Percentiles rank a stretch among this genome's conserved stretches.
These are phyloP conservation scores for Beauveria brongniartii DNA, from an alignment of 2,329 filamentous ascomycete genomes.

Conservation along the genomic window DNA sequence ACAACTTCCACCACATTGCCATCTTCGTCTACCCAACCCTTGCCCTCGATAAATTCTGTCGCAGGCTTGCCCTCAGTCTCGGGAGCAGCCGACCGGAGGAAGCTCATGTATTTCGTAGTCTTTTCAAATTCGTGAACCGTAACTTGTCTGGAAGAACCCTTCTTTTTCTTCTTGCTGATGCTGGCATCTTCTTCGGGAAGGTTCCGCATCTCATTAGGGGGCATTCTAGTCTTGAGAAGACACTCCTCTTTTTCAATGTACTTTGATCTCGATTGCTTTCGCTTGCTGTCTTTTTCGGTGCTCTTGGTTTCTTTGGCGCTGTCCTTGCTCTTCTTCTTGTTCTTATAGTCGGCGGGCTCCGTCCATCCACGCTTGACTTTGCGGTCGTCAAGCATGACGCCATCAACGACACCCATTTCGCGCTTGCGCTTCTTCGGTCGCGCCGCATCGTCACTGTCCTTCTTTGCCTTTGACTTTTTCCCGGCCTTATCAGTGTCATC, in stretches of 20 bases:
- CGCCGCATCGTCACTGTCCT: conserved; percentile 16
- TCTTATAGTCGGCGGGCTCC: conserved; percentile 48
- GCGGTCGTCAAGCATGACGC: conserved; percentile 64
- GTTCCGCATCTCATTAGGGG: conserved; percentile 38
- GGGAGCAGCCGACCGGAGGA: conserved; percentile 51
- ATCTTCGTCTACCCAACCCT: conserved; percentile 78
- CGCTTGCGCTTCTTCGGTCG: conserved; percentile 42
- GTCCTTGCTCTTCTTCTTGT: conserved; percentile 37
- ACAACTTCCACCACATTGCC: conserved; percentile 65
- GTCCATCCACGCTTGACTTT: conserved; percentile 89
- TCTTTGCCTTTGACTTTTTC: conserved; percentile 23
- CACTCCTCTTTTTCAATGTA: conserved; percentile 76
- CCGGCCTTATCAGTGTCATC: conserved; percentile 17
- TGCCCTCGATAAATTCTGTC: conserved; percentile 67
- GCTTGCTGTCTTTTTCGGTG: conserved; percentile 46
- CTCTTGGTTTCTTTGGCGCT: conserved; percentile 33
- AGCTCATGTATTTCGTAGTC: conserved; percentile 73
- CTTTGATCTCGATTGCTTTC: conserved; percentile 60
- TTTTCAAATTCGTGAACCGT: conserved; percentile 86
- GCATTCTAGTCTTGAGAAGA: conserved; percentile 73
- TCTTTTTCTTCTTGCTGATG: conserved; percentile 55
- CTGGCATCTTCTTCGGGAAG: conserved; percentile 31
- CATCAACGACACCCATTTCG: conserved; percentile 46
- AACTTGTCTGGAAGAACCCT: conserved; percentile 42
- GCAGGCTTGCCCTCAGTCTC: conserved; percentile 28